A percentile compares a stretch with the other conserved stretches of the same genome.
Conservation (phyloP, 129 eudicot species). For the Silybum marianum region DNA sequence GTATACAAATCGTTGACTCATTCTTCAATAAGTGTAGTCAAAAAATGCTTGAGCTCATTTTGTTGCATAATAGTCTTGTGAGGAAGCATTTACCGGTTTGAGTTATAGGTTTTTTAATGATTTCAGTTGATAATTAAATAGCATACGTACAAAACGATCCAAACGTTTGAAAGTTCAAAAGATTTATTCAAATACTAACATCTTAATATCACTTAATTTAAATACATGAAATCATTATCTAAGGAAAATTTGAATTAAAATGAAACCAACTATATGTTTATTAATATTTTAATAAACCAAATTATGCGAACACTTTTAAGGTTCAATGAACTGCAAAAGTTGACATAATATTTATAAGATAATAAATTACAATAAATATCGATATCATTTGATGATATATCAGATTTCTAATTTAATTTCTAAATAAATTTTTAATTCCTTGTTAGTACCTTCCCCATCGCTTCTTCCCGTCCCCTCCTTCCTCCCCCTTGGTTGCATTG, state of each 20-base stretch:
- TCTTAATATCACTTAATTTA: too few species aligned
- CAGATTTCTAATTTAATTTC: background rate
- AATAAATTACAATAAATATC: background rate
- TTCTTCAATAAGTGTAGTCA: background rate
- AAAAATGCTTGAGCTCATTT: background rate
- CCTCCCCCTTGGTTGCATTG: background rate
- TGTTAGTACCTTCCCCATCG: background rate
- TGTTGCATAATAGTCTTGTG: background rate
- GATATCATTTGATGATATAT: background rate
- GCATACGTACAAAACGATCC: too few species aligned
- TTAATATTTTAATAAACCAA: background rate
- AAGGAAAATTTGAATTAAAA: background rate
- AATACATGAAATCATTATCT: background rate
- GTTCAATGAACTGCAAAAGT: background rate
- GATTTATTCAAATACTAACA: too few species aligned
- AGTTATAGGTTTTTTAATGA: background rate
- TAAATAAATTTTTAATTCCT: background rate
- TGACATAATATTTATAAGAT: background rate
- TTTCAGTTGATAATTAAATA: background rate
- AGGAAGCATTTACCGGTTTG: background rate
- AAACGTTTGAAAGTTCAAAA: too few species aligned
- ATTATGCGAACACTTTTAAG: background rate
- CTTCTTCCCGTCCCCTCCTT: background rate
- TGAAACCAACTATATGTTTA: too few species aligned
- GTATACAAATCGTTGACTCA: background rate